Evolutionary conservation across 495 filamentous ascomycete genomes (phyloP).

Genomic region (Aspergillus campestris): DNA sequence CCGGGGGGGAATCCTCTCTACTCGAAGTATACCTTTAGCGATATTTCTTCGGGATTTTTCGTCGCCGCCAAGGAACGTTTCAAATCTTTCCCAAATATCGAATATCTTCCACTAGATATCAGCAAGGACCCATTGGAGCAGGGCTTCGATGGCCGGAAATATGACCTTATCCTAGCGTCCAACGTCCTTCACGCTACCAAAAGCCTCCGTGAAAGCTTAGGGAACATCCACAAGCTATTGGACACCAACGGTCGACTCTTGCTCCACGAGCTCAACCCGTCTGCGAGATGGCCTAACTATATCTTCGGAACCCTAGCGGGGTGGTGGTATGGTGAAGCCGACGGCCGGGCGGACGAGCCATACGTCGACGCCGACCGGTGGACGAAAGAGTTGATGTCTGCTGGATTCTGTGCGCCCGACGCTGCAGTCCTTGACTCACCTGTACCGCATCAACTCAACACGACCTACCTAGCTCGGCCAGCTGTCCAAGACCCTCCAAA

Average conservation of each 20-base stretch:
- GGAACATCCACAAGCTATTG: conserved; percentile 11
- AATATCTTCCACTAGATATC: conserved; percentile 29
- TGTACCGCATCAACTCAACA: conserved; percentile 21
- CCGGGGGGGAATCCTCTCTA: conserved; percentile 2
- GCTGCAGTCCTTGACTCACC: conserved; percentile 22
- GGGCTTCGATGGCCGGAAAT: conserved; percentile 35
- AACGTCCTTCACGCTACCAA: conserved; percentile 5
- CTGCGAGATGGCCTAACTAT: conserved; percentile 8
- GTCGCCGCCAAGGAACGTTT: conserved; percentile 35
- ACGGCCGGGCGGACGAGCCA: conserved; percentile 18
- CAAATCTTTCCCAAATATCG: conserved; percentile 23
- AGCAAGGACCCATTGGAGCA: conserved; percentile 36
- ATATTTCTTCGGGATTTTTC: conserved; percentile 41
- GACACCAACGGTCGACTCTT: conserved; percentile 25
- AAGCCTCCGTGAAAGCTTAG: not conserved
- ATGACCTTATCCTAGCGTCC: conserved; percentile 46
- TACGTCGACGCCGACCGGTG: conserved; percentile 18
- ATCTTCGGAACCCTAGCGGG: too few species aligned
- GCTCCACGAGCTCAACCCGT: not conserved
- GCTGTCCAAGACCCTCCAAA: not conserved
- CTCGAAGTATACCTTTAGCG: conserved; percentile 21
- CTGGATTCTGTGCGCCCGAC: conserved; percentile 23
- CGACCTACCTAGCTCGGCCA: conserved; percentile 23
- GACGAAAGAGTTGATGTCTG: conserved; percentile 17
- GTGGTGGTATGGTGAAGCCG: conserved; percentile 25